Conservation (phyloP, 2,329 filamentous ascomycete genomes). For the Cryphonectria japonica region DNA sequence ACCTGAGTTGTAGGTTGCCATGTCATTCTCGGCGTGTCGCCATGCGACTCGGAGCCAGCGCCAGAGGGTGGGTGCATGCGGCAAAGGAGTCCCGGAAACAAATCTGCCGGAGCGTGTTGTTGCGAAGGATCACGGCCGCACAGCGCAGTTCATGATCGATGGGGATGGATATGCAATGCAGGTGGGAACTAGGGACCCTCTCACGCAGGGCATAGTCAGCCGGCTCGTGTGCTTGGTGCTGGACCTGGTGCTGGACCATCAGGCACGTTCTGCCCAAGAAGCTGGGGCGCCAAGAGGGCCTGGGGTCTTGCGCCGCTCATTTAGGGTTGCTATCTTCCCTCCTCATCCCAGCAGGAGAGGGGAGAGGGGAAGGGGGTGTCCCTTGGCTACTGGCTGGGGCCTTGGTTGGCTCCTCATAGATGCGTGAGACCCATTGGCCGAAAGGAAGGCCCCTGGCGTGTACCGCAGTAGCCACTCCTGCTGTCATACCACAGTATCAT, state of each 20-base stretch:
- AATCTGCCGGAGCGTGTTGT: slow-evolving; percentile 11
- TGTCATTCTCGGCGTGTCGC: slow-evolving; percentile 48
- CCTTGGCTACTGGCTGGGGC: neutral
- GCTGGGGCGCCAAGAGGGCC: neutral
- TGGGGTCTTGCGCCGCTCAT: neutral
- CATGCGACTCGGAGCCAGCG: slow-evolving; percentile 26
- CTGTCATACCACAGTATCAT: neutral
- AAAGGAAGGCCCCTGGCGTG: neutral
- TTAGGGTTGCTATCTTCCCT: slow-evolving; percentile 19
- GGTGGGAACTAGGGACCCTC: slow-evolving; percentile 2
- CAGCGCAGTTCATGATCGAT: slow-evolving; percentile 1
- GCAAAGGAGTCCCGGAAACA: neutral
- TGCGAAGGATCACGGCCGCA: slow-evolving; percentile 4
- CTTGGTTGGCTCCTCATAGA: neutral
- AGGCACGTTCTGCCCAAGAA: neutral
- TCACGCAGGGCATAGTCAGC: slow-evolving; percentile 5
- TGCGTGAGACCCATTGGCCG: neutral
- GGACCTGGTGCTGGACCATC: neutral
- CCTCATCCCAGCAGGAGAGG: neutral
- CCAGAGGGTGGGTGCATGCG: slow-evolving; percentile 10
- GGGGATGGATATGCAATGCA: neutral
- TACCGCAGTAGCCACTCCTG: neutral
- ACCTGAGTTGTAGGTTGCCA: slow-evolving; percentile 59
- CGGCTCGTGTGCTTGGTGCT: neutral
- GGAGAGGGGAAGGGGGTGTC: neutral